phyloP scores from a whole-genome alignment of 2,329 filamentous ascomycete genomes.

The Gnomoniopsis sp. region DNA sequence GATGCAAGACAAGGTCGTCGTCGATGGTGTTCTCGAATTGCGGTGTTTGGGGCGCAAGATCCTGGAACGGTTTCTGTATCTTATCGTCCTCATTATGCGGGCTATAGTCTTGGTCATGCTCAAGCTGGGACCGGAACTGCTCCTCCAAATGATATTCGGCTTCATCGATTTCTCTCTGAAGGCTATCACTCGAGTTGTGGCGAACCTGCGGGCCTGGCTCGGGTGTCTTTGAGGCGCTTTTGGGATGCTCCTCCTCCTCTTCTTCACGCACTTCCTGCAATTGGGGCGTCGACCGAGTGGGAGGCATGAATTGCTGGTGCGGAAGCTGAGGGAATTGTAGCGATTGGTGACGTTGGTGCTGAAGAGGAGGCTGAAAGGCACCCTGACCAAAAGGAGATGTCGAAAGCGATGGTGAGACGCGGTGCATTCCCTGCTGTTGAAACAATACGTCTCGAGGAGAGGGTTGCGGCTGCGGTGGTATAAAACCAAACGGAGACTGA shows the following conservation, averaged over 20 bases:
- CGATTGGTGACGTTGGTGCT: constrained; percentile 57
- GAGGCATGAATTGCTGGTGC: constrained; percentile 55
- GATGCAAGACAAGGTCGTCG: constrained; percentile 60
- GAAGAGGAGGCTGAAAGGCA: constrained; percentile 39
- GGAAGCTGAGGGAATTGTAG: constrained; percentile 55
- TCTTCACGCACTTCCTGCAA: constrained; percentile 73
- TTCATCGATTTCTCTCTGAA: constrained; percentile 82
- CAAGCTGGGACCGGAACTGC: constrained; percentile 72
- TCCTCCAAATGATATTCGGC: constrained; percentile 83
- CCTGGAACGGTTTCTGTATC: constrained; percentile 23
- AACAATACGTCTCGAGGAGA: constrained; percentile 53
- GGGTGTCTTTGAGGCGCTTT: constrained; percentile 53
- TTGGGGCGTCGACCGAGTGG: constrained; percentile 54
- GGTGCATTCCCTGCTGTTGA: constrained; percentile 49
- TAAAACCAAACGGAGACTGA: constrained; percentile 46
- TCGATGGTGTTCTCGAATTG: constrained; percentile 52
- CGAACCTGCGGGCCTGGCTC: constrained; percentile 45
- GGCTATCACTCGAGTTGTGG: constrained; percentile 71
- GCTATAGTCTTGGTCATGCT: constrained; percentile 70
- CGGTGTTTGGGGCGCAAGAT: constrained; percentile 43
- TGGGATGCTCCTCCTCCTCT: constrained; percentile 57
- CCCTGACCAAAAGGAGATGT: constrained; percentile 60
- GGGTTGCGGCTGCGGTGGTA: constrained; percentile 57
- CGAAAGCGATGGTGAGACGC: constrained; percentile 63
- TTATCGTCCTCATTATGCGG: constrained; percentile 50